Conservation (phyloP, 2,329 filamentous ascomycete genomes). For the Aspergillus sp. region DNA sequence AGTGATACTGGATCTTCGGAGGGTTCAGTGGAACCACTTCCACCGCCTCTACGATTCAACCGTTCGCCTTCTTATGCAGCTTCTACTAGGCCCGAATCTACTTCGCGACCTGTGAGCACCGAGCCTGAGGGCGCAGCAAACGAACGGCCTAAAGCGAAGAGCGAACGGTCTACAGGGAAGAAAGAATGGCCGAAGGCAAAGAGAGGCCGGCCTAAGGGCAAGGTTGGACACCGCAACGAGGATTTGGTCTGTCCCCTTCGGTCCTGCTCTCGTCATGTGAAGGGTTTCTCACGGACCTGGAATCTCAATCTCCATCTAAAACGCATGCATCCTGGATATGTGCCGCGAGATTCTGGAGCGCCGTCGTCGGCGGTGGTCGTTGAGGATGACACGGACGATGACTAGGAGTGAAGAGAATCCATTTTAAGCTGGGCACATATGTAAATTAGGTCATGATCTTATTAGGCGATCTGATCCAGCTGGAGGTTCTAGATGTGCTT, state of each 20-base stretch:
- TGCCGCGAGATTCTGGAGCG: slow-evolving; percentile 1
- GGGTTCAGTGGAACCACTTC: neutral
- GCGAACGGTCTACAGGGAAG: slow-evolving; percentile 17
- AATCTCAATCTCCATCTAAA: slow-evolving; percentile 38
- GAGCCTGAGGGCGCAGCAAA: neutral
- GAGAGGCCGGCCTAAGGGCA: slow-evolving; percentile 15
- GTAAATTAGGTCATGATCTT: no score
- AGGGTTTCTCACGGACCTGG: slow-evolving; percentile 38
- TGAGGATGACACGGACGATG: neutral
- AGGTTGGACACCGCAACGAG: slow-evolving; percentile 26
- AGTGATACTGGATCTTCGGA: slow-evolving; percentile 26
- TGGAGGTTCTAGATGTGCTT: no score
- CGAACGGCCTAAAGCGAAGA: no score
- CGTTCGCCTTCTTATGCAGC: slow-evolving; percentile 8
- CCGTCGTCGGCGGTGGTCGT: neutral
- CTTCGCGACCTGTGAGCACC: neutral
- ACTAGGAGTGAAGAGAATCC: neutral
- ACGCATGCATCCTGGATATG: slow-evolving; percentile 28
- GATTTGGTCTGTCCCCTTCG: slow-evolving; percentile 32
- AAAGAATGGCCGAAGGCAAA: no score
- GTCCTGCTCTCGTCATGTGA: slow-evolving; percentile 25
- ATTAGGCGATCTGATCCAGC: no score
- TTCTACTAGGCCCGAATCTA: slow-evolving; percentile 12
- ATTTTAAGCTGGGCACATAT: no score
- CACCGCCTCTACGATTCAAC: slow-evolving; percentile 5